These are phyloP conservation scores for Ceriops tagal DNA, from an alignment of 345 rosid genomes.

Conservation along the genomic window DNA sequence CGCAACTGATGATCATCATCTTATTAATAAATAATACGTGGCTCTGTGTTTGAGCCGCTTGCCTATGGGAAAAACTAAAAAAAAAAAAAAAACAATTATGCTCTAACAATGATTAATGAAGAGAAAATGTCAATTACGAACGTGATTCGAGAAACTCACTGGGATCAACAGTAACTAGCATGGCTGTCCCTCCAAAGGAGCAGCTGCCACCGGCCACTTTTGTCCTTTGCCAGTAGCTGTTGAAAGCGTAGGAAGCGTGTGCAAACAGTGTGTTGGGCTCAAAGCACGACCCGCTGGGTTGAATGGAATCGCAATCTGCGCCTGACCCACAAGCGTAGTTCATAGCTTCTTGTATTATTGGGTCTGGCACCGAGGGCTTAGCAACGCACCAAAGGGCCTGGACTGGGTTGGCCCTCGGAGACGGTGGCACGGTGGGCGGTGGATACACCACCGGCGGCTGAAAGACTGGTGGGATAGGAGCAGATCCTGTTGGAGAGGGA, in stretches of 20 bases:
- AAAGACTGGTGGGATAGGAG: constrained; percentile 50
- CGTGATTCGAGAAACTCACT: constrained; percentile 40
- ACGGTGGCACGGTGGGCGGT: constrained; percentile 66
- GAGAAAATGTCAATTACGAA: too few species aligned
- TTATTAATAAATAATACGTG: too few species aligned
- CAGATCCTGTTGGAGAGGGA: constrained; percentile 22
- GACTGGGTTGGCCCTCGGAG: constrained; percentile 36
- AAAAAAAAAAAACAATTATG: too few species aligned
- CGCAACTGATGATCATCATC: too few species aligned
- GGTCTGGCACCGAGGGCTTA: constrained; percentile 91
- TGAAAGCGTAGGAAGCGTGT: constrained; percentile 88
- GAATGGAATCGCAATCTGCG: constrained; percentile 75
- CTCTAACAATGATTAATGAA: too few species aligned
- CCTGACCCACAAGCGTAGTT: constrained; percentile 89
- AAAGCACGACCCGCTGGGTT: constrained; percentile 64
- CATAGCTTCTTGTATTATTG: constrained; percentile 91
- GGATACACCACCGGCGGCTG: constrained; percentile 77
- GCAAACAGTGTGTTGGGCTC: constrained; percentile 70
- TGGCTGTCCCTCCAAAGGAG: constrained; percentile 91
- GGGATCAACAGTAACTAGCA: constrained; percentile 85
- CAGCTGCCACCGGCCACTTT: constrained; percentile 72
- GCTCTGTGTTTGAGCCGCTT: too few species aligned
- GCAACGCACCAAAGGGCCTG: constrained; percentile 87
- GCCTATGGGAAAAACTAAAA: too few species aligned
- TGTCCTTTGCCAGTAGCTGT: constrained; percentile 89